Evolutionary conservation across 164 flowering plant genomes (phyloP).

Genomic region (Vitis vinifera): DNA sequence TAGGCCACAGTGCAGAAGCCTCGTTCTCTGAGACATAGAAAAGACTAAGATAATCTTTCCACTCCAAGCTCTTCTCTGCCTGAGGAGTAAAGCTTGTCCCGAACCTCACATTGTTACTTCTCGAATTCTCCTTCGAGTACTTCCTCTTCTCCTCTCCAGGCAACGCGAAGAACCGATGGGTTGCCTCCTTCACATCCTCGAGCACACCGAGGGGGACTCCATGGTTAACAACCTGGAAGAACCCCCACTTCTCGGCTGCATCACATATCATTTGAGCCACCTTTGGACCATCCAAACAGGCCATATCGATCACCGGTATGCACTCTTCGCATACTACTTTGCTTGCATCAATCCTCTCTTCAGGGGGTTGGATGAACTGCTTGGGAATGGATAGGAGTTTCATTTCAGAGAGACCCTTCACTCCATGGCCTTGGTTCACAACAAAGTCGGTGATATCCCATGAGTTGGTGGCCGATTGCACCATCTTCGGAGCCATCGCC

Average conservation of each 20-base stretch:
- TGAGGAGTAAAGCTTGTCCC: conserved; percentile 36
- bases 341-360: conserved; percentile 16
- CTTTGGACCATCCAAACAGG: conserved; percentile 20
- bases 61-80: conserved; percentile 33
- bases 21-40: conserved; percentile 34
- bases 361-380: conserved; percentile 23
- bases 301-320: conserved; percentile 36
- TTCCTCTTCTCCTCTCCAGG: conserved; percentile 35
- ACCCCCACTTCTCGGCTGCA: conserved; percentile 35
- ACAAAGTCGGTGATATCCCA: conserved; percentile 11
- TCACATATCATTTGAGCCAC: conserved; percentile 25
- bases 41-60: conserved; percentile 44
- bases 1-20: conserved; percentile 41
- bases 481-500: conserved; percentile 12
- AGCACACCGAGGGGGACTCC: conserved; percentile 28
- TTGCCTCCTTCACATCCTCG: conserved; percentile 25
- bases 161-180: conserved; percentile 25
- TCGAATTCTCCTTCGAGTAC: conserved; percentile 24
- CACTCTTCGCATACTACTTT: conserved; percentile 2
- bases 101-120: conserved; percentile 20
- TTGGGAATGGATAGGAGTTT: conserved; percentile 15
- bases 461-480: not conserved
- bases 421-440: conserved; percentile 24
- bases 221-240: conserved; percentile 38
- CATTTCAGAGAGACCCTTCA: conserved; percentile 26